Evolutionary conservation across 345 rosid species (phyloP).

Genomic region (Combretum micranthum): DNA sequence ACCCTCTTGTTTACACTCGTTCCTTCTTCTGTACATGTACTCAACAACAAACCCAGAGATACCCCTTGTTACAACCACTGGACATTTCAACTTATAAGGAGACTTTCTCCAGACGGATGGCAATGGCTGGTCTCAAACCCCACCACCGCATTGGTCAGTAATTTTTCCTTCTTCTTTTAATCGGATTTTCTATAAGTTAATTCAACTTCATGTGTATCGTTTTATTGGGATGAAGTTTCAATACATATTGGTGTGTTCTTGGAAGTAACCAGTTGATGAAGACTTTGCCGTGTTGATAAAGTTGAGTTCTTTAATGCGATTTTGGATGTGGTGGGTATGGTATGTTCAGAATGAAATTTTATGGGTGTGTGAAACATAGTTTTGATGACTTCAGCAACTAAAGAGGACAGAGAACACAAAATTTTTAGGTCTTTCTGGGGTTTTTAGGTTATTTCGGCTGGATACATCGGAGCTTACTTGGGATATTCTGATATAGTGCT

Average conservation of each 20-base stretch:
- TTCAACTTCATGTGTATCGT: background rate
- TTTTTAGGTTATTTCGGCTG: too few species aligned
- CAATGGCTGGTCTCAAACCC: conserved; percentile 77
- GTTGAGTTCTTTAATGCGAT: too few species aligned
- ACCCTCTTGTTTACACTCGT: conserved; percentile 15
- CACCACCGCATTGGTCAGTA: conserved; percentile 75
- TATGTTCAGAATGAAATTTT: too few species aligned
- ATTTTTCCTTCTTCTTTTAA: background rate
- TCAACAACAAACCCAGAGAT: conserved; percentile 14
- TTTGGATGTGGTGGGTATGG: too few species aligned
- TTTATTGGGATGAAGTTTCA: background rate
- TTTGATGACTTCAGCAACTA: too few species aligned
- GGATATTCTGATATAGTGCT: too few species aligned
- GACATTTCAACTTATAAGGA: conserved; percentile 35
- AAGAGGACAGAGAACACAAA: too few species aligned
- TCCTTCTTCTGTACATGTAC: conserved; percentile 31
- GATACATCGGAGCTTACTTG: too few species aligned
- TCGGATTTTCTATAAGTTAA: too few species aligned
- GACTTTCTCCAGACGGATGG: conserved; percentile 63
- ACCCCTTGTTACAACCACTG: background rate
- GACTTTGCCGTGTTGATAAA: background rate
- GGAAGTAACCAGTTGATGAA: background rate
- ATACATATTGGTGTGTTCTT: background rate
- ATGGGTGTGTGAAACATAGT: too few species aligned
- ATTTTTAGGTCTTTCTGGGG: too few species aligned